A percentile compares a stretch with the other conserved stretches of the same genome.
phyloP scores from a whole-genome alignment of 2,329 filamentous ascomycete genomes.

The Pyrenochaeta sp. region DNA sequence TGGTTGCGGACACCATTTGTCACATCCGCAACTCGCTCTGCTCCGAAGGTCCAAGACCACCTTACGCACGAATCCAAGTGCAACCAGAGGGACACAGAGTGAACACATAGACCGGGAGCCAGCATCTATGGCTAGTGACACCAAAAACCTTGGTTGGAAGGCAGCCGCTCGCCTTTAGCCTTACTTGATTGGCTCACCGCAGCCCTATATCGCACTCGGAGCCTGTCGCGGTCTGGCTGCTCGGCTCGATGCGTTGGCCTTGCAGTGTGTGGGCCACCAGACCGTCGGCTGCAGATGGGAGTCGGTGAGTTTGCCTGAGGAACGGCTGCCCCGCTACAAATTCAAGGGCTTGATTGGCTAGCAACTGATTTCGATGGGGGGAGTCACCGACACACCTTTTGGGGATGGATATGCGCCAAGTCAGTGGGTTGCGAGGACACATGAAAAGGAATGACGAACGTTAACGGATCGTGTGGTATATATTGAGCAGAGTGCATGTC shows the following conservation, averaged over 20 bases:
- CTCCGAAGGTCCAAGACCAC: neutral
- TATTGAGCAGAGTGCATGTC: constrained; percentile 22
- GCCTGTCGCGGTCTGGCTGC: constrained; percentile 27
- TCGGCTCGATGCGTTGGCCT: constrained; percentile 47
- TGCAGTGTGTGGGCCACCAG: constrained; percentile 37
- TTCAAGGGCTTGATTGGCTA: constrained; percentile 29
- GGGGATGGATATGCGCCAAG: constrained; percentile 39
- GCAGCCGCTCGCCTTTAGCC: constrained; percentile 24
- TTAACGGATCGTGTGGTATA: constrained; percentile 20
- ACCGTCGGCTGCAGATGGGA: constrained; percentile 29
- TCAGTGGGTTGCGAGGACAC: constrained; percentile 22
- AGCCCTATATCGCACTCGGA: constrained; percentile 32
- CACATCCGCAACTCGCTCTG: neutral
- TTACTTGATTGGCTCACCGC: constrained; percentile 28
- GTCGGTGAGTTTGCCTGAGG: constrained; percentile 43
- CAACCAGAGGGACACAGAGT: neutral
- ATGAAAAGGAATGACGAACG: constrained; percentile 13
- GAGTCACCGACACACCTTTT: constrained; percentile 38
- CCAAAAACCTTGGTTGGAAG: constrained; percentile 34
- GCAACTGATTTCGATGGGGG: constrained; percentile 1
- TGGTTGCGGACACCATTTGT: neutral
- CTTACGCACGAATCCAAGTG: neutral
- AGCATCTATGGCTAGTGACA: constrained; percentile 17
- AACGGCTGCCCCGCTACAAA: constrained; percentile 21
- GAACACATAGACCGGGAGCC: constrained; percentile 8